A percentile compares a stretch with the other conserved stretches of the same genome.
Conservation (phyloP, 495 filamentous ascomycete genomes). For the Penicillium macrosclerotiorum region DNA sequence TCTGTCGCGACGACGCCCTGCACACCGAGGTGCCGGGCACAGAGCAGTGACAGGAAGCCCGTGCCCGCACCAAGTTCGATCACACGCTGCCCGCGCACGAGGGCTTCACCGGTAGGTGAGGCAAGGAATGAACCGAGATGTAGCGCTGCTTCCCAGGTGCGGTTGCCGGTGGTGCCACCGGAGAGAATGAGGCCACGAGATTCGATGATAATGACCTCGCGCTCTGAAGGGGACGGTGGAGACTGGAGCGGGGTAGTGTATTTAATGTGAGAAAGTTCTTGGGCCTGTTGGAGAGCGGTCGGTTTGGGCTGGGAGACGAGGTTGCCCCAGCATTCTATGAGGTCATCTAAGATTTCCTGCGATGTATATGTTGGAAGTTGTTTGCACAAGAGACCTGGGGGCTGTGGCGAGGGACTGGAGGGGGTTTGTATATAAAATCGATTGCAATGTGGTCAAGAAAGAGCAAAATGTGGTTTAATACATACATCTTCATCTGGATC, state of each 20-base stretch:
- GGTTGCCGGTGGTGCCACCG: constrained; percentile 76
- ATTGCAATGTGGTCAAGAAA: constrained; percentile 3
- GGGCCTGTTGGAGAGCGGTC: constrained; percentile 59
- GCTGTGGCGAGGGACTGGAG: not conserved
- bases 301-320: constrained; percentile 60
- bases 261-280: constrained; percentile 72
- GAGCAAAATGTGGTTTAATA: constrained; percentile 2
- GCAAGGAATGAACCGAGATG: constrained; percentile 75
- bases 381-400: no score
- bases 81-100: constrained; percentile 57
- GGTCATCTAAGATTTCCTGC: constrained; percentile 74
- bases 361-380: not conserved
- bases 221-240: constrained; percentile 39
- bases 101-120: constrained; percentile 31
- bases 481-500: constrained; percentile 83
- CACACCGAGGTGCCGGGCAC: constrained; percentile 68
- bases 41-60: constrained; percentile 79
- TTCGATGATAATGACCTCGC: constrained; percentile 52
- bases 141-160: constrained; percentile 94
- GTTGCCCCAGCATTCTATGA: constrained; percentile 59
- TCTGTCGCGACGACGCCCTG: constrained; percentile 71
- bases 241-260: constrained; percentile 54
- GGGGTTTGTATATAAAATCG: constrained; percentile 2
- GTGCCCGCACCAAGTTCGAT: constrained; percentile 91
- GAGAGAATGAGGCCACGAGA: constrained; percentile 70